Evolutionary conservation across 2,329 filamentous ascomycete genomes (phyloP).

Genomic region (Alternaria panax): DNA sequence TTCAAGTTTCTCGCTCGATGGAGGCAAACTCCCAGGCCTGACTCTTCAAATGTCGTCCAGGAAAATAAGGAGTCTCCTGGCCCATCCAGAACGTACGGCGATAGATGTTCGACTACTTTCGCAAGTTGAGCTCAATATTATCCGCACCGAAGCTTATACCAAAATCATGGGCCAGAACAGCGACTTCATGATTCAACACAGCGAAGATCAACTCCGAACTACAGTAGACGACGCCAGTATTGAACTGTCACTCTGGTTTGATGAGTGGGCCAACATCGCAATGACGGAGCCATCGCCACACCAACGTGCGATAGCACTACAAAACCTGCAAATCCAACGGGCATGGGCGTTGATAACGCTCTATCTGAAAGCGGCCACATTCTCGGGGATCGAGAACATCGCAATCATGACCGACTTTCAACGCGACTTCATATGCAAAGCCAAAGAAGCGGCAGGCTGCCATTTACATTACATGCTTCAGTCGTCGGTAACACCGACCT

Average conservation of each 20-base stretch:
- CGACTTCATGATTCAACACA: conserved; percentile 16
- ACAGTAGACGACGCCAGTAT: conserved; percentile 32
- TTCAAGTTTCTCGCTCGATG: conserved; percentile 54
- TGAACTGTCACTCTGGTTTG: conserved; percentile 52
- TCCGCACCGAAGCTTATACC: conserved; percentile 45
- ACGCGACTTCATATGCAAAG: conserved; percentile 57
- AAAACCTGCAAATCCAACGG: conserved; percentile 61
- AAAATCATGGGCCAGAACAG: conserved; percentile 23
- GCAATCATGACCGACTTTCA: conserved; percentile 60
- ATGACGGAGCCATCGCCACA: conserved; percentile 21
- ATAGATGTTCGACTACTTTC: conserved; percentile 62
- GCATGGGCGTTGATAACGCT: conserved; percentile 64
- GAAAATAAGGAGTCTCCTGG: conserved; percentile 56
- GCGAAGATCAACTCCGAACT: conserved; percentile 29
- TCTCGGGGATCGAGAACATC: conserved; percentile 59
- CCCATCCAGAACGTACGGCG: conserved; percentile 53
- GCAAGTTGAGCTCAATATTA: conserved; percentile 59
- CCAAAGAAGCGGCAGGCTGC: conserved; percentile 60
- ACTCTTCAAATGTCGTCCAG: conserved; percentile 48
- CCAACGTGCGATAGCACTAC: conserved; percentile 35
- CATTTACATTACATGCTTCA: conserved; percentile 59
- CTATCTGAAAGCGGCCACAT: conserved; percentile 59
- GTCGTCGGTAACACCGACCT: conserved; percentile 24
- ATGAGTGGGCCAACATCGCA: conserved; percentile 47
- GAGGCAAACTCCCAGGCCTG: conserved; percentile 55